Base-by-base conservation (phyloP, 768 basidiomycete species). In the Termitomyces sp. region DNA sequence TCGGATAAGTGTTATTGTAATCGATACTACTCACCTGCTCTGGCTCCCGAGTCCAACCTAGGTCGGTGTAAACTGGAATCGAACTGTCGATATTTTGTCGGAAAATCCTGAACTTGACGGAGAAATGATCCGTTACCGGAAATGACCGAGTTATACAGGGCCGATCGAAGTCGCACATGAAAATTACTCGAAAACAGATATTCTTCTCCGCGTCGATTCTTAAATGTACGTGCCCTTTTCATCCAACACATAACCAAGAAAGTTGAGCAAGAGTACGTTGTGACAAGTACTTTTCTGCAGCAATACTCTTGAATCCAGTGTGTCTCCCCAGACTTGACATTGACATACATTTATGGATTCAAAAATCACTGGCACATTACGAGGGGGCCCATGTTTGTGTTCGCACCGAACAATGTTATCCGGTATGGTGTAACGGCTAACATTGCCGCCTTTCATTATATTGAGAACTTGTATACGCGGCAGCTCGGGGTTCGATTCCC, bases 351-450 rank as follows among this genome's bases (percentile, higher is more conserved):
- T n/a, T n/a, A n/a, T n/a, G n/a, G n/a, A n/a, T n/a, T n/a, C n/a
- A n/a, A n/a, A n/a, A n/a, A n/a, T n/a, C n/a, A n/a, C n/a, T n/a
- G n/a, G n/a, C n/a, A n/a, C n/a, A n/a, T n/a, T n/a, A n/a, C n/a
- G n/a, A n/a, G n/a, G n/a, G n/a, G n/a, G n/a, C n/a, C n/a, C n/a
- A n/a, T n/a, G n/a, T n/a, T n/a, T n/a, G n/a, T n/a, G n/a, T n/a
- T n/a, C n/a, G n/a, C n/a, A n/a, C n/a, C n/a, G n/a, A n/a, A n/a
- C 28, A 28, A 10, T 2, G 9, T 10, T 10, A 10, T 37, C 61
- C 57, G 78, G 71, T 82, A 81, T 80, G 79, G 80, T 82, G 80
- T 81, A 82, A 82, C 68, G 80, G 80, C 77, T 78, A 82, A 78
- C 80, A 80, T 82, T 80, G 73, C 79, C 78, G 80, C 80, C 79